Conservation (phyloP, 441 rosid genomes). For the Mallotus japonicus region DNA sequence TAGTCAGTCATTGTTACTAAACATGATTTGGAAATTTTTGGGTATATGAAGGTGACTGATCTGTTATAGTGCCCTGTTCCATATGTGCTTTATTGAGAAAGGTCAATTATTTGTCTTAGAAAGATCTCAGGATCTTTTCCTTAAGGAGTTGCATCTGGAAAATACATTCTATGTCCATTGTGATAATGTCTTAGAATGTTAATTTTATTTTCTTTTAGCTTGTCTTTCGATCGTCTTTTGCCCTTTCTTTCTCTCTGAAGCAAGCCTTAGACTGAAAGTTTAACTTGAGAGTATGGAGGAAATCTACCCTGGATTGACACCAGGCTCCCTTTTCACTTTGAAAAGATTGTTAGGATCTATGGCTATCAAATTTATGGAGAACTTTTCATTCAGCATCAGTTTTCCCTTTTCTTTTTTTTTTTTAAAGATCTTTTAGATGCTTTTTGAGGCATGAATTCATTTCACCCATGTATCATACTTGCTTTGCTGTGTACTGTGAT, state of each 20-base stretch:
- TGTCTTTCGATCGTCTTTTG: background rate
- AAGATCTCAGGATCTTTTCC: background rate
- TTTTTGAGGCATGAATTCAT: background rate
- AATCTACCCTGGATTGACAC: background rate
- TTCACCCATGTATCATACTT: background rate
- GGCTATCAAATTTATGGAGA: background rate
- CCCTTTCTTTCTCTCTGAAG: too few relatives aligned
- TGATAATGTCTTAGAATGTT: background rate
- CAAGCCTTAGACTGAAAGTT: background rate
- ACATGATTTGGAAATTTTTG: background rate
- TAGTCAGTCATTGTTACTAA: background rate
- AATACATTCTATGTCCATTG: background rate
- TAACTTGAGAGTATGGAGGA: background rate
- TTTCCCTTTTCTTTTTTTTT: background rate
- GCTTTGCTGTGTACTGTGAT: background rate
- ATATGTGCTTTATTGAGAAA: background rate
- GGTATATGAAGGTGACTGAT: background rate
- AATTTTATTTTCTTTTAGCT: background rate
- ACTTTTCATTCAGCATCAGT: background rate
- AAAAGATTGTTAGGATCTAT: background rate
- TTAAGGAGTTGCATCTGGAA: background rate
- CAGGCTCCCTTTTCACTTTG: background rate
- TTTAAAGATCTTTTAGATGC: background rate
- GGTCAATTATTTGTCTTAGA: background rate
- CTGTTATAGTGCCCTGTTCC: background rate